These are phyloP conservation scores for Coemansia sp. DNA, from an alignment of 192 early-diverging fungal species.

Conservation along the genomic window DNA sequence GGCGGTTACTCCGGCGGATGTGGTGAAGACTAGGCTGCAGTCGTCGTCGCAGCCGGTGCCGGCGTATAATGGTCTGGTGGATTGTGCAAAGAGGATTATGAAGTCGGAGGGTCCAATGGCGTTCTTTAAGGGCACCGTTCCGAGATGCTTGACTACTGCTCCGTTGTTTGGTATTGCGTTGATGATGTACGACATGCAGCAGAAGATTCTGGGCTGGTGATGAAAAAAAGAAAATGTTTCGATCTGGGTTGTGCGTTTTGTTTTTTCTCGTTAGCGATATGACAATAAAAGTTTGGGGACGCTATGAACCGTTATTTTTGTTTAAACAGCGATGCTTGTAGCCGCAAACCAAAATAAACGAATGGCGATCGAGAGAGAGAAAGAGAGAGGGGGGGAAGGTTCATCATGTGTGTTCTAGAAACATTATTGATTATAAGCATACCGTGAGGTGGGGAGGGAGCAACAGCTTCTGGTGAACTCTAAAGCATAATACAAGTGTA, in stretches of 20 bases:
- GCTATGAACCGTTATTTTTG: no score
- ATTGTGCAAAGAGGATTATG: slow-evolving; percentile 59
- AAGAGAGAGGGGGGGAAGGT: no score
- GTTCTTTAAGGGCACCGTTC: slow-evolving; percentile 71
- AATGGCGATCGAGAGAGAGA: background rate
- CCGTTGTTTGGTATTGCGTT: slow-evolving; percentile 65
- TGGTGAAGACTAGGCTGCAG: slow-evolving; percentile 77
- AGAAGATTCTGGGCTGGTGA: slow-evolving; percentile 53
- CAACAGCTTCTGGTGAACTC: no score
- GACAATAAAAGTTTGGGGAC: no score
- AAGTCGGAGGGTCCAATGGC: slow-evolving; percentile 56
- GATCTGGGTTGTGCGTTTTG: background rate
- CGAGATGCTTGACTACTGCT: slow-evolving; percentile 51
- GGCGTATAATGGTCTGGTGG: slow-evolving; percentile 38
- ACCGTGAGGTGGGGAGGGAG: no score
- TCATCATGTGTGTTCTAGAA: no score
- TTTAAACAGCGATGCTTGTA: no score
- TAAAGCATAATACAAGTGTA: no score
- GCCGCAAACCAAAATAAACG: no score
- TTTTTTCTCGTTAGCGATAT: no score
- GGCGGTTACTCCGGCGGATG: slow-evolving; percentile 70
- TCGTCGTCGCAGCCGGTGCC: slow-evolving; percentile 57
- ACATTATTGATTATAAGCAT: no score
- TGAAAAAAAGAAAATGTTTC: no score
- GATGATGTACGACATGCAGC: slow-evolving; percentile 70